Percentiles rank a stretch among this genome's conserved stretches.
These are phyloP conservation scores for Acrocalymma vagum DNA, from an alignment of 2,329 filamentous ascomycete species.

Conservation along the genomic window DNA sequence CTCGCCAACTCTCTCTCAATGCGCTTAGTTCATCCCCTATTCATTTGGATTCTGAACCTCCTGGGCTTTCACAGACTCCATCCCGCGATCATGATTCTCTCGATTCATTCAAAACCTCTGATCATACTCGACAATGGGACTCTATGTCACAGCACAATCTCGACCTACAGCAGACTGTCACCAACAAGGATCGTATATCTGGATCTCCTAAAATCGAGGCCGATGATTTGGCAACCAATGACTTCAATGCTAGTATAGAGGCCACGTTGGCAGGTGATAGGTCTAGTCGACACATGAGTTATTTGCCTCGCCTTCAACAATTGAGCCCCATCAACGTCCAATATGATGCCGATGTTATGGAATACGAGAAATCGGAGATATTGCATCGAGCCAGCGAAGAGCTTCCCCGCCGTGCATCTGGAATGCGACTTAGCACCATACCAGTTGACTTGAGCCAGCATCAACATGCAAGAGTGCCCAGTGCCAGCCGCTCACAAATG, in stretches of 20 bases:
- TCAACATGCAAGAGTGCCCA: constrained; percentile 14
- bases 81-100: constrained; percentile 35
- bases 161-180: constrained; percentile 13
- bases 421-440: constrained; percentile 5
- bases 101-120: constrained; percentile 32
- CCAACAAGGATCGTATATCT: constrained; percentile 6
- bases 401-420: constrained; percentile 30
- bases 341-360: too few relatives aligned
- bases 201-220: background rate
- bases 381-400: constrained; percentile 35
- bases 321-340: constrained; percentile 24
- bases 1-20: constrained; percentile 14
- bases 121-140: constrained; percentile 29
- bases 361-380: constrained; percentile 18
- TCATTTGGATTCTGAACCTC: constrained; percentile 29
- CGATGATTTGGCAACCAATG: background rate
- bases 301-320: constrained; percentile 9
- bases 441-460: constrained; percentile 12
- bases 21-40: constrained; percentile 25
- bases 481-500: constrained; percentile 27
- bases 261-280: background rate
- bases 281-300: background rate
- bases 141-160: constrained; percentile 12
- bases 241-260: background rate
- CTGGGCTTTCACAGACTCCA: constrained; percentile 35